Conservation (phyloP, 345 rosid genomes). For the Eutrema japonicum region DNA sequence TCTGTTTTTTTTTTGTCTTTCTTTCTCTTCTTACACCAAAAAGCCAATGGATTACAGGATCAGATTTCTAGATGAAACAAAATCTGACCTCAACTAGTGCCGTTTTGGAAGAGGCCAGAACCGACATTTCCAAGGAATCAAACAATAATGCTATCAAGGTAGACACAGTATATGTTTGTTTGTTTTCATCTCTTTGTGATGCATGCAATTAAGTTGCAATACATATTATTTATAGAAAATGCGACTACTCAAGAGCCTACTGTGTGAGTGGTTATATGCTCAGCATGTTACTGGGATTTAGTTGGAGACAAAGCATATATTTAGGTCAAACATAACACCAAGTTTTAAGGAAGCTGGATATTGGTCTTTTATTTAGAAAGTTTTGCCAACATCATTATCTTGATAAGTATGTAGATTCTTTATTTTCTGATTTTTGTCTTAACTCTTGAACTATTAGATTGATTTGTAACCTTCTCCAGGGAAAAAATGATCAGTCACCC, state of each 20-base stretch:
- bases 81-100: conserved; percentile 57
- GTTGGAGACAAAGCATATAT: background rate
- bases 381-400: background rate
- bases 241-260: conserved; percentile 5
- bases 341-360: conserved; percentile 7
- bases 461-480: conserved; percentile 48
- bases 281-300: conserved; percentile 42
- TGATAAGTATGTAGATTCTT: background rate
- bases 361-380: background rate
- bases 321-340: background rate
- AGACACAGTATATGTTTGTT: background rate
- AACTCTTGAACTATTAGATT: background rate
- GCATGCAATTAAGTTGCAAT: conserved; percentile 21
- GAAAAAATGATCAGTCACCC: conserved; percentile 63
- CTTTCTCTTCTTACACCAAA: background rate
- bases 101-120: conserved; percentile 43
- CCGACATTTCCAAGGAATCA: conserved; percentile 43
- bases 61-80: conserved; percentile 71
- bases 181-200: background rate
- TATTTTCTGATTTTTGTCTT: background rate
- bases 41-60: conserved; percentile 51
- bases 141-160: conserved; percentile 34
- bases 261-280: conserved; percentile 24
- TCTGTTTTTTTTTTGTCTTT: background rate
- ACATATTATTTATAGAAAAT: conserved; percentile 12